These are phyloP conservation scores for Skeletonema marinoi DNA, from an alignment of 108 stramenopile genomes.

Conservation along the genomic window DNA sequence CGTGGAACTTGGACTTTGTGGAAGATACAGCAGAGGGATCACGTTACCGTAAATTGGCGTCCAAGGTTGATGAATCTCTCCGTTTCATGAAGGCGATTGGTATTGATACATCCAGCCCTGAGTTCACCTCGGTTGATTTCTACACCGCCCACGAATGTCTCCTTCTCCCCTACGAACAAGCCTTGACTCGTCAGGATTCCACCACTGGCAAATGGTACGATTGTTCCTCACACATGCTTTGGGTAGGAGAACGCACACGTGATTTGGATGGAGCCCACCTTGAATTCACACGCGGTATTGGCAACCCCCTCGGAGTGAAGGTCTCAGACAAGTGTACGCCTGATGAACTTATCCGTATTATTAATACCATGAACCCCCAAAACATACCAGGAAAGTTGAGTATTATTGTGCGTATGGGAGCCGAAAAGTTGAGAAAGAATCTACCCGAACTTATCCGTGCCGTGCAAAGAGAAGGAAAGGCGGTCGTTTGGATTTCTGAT, in stretches of 20 bases:
- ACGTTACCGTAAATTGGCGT: constrained; percentile 89
- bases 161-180: constrained; percentile 97
- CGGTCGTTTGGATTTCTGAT: constrained; percentile 95
- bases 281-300: constrained; percentile 96
- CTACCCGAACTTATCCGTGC: constrained; percentile 96
- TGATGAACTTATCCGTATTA: constrained; percentile 89
- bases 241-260: constrained; percentile 99
- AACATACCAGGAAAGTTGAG: constrained; percentile 96
- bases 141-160: constrained; percentile 98
- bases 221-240: constrained; percentile 98
- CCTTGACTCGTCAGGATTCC: constrained; percentile 96
- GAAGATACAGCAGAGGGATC: constrained; percentile 91
- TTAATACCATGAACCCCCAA: constrained; percentile 94
- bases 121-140: constrained; percentile 93
- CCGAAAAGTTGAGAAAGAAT: constrained; percentile 92
- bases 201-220: constrained; percentile 96
- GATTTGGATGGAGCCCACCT: constrained; percentile 97
- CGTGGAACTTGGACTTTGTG: constrained; percentile 99
- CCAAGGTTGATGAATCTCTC: constrained; percentile 92
- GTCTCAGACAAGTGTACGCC: constrained; percentile 95
- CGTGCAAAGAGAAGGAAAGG: constrained; percentile 94
- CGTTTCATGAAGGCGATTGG: constrained; percentile 98
- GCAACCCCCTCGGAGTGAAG: constrained; percentile 98
- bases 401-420: constrained; percentile 98
- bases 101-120: constrained; percentile 81